Evolutionary conservation across 2,329 filamentous ascomycete species (phyloP).

Genomic region (Alternaria solani): DNA sequence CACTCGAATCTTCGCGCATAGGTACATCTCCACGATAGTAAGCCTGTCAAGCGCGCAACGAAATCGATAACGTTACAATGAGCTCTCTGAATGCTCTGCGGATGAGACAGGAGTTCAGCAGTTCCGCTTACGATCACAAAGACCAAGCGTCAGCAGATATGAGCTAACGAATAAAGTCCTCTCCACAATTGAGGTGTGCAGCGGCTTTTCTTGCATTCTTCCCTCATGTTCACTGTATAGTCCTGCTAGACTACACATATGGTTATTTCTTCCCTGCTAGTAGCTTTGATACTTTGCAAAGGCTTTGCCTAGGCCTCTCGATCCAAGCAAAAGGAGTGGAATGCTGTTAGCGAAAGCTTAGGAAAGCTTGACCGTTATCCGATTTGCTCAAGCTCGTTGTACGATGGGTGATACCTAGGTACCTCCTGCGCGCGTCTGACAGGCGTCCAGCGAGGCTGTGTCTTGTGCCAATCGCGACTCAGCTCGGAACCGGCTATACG

Average conservation of each 20-base stretch:
- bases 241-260: too few species aligned
- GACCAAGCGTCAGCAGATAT: neutral
- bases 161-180: neutral
- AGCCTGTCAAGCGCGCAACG: neutral
- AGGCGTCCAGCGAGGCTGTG: neutral
- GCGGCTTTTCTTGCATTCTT: too few species aligned
- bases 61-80: neutral
- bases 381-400: neutral
- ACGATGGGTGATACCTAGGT: neutral
- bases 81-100: neutral
- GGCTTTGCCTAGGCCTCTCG: too few species aligned
- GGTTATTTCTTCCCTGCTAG: too few species aligned
- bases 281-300: too few species aligned
- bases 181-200: too few species aligned
- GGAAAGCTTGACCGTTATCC: constrained; percentile 2
- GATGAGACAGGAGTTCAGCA: neutral
- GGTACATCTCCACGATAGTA: neutral
- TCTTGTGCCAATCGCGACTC: constrained; percentile 8
- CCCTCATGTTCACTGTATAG: too few species aligned
- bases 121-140: neutral
- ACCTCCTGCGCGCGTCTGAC: neutral
- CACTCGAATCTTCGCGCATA: neutral
- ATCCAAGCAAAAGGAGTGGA: neutral
- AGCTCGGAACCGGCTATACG: neutral
- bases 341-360: constrained; percentile 1